These are phyloP conservation scores for Papilionanthe hybrid DNA, from an alignment of 116 monocot species.

Conservation along the genomic window DNA sequence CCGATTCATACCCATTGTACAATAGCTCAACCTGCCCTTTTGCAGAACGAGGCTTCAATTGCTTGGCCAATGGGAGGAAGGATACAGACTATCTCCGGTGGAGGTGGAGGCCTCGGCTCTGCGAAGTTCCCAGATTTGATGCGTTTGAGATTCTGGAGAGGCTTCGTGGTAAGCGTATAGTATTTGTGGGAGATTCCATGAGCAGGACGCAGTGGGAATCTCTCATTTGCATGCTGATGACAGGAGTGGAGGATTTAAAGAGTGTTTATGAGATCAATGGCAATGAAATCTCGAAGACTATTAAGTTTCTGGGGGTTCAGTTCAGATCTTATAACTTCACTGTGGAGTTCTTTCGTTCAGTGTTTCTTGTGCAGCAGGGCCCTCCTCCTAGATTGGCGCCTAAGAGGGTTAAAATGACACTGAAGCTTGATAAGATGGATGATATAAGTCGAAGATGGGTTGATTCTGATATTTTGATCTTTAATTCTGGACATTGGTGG, in stretches of 20 bases:
- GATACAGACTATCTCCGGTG: constrained; percentile 74
- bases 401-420: constrained; percentile 46
- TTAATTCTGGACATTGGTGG: constrained; percentile 96
- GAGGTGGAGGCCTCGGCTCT: constrained; percentile 83
- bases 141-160: constrained; percentile 35
- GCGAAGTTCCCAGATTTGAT: constrained; percentile 70
- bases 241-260: constrained; percentile 51
- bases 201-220: constrained; percentile 99
- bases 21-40: constrained; percentile 91
- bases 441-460: constrained; percentile 62
- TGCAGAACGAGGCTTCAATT: constrained; percentile 86
- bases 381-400: constrained; percentile 46
- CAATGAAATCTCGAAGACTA: constrained; percentile 83
- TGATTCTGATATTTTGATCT: constrained; percentile 68
- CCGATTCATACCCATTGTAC: constrained; percentile 58
- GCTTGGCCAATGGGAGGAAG: constrained; percentile 80
- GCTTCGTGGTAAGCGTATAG: constrained; percentile 70
- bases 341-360: constrained; percentile 84
- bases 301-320: constrained; percentile 70
- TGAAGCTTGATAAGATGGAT: constrained; percentile 86
- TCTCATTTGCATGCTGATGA: constrained; percentile 91
- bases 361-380: constrained; percentile 76
- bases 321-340: constrained; percentile 67
- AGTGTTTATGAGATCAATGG: constrained; percentile 87
- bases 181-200: constrained; percentile 97